These are phyloP conservation scores for Malus sylvestris DNA, from an alignment of 306 rosid species.

Conservation along the genomic window DNA sequence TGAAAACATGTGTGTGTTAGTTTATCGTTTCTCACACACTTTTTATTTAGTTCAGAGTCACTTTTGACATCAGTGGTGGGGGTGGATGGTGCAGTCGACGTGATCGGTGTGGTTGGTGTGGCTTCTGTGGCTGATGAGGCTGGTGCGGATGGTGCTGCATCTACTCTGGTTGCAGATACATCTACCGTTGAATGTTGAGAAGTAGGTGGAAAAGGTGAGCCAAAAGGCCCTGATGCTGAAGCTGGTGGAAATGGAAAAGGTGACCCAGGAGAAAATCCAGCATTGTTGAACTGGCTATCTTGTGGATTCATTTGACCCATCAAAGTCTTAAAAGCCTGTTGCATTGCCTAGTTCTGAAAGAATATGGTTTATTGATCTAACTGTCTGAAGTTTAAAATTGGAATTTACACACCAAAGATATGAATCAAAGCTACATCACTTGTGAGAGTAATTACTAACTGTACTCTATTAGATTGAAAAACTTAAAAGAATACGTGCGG, in stretches of 20 bases:
- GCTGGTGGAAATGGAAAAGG: conserved; percentile 78
- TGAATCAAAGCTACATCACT: too few relatives aligned
- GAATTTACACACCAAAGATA: background rate
- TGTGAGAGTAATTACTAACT: background rate
- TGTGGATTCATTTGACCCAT: conserved; percentile 91
- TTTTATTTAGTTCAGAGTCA: conserved; percentile 34
- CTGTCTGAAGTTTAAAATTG: background rate
- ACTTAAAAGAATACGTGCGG: background rate
- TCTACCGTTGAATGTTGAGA: conserved; percentile 68
- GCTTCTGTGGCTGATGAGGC: conserved; percentile 33
- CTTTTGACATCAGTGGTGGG: conserved; percentile 35
- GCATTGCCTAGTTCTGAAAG: conserved; percentile 91
- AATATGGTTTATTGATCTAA: background rate
- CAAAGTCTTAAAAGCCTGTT: conserved; percentile 95
- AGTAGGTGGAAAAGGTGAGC: conserved; percentile 32
- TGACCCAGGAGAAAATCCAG: conserved; percentile 60
- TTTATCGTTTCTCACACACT: background rate
- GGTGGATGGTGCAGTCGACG: background rate
- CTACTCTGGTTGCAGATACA: conserved; percentile 57
- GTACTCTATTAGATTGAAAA: background rate
- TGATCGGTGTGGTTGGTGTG: conserved; percentile 1
- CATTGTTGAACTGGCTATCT: conserved; percentile 43
- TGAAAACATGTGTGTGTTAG: too few relatives aligned
- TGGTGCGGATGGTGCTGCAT: conserved; percentile 21
- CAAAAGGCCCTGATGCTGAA: conserved; percentile 41